Conservation (phyloP, 2,329 filamentous ascomycete species). For the Monosporascus cannonballus region DNA sequence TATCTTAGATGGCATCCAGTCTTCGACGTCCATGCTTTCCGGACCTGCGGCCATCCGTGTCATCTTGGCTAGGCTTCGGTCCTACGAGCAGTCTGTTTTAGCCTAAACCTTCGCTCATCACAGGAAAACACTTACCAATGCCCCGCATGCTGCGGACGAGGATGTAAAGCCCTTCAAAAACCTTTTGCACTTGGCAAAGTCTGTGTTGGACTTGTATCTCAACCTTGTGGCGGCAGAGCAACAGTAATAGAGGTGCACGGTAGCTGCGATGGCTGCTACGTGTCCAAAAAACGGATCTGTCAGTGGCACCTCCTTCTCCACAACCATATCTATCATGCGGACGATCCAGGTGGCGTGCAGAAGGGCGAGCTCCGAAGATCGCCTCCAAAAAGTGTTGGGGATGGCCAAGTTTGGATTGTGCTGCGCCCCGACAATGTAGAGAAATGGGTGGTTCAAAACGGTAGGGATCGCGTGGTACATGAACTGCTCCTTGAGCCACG, state of each 20-base stretch:
- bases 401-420: conserved; percentile 46
- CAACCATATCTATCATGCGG: conserved; percentile 47
- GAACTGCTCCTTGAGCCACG: conserved; percentile 48
- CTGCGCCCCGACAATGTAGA: conserved; percentile 46
- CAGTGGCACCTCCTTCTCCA: conserved; percentile 41
- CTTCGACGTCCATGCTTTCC: conserved; percentile 40
- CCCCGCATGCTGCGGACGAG: conserved; percentile 39
- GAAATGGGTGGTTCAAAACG: conserved; percentile 46
- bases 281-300: conserved; percentile 48
- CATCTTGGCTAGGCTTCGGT: conserved; percentile 41
- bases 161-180: conserved; percentile 43
- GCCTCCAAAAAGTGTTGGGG: conserved; percentile 48
- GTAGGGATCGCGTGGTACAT: conserved; percentile 46
- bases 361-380: conserved; percentile 44
- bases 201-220: conserved; percentile 45
- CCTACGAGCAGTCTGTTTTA: conserved; percentile 24
- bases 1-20: conserved; percentile 47
- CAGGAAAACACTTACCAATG: conserved; percentile 30
- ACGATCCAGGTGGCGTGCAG: conserved; percentile 49
- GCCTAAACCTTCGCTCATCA: background rate
- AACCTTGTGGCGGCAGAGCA: conserved; percentile 41
- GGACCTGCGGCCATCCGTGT: conserved; percentile 42
- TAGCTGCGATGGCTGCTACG: conserved; percentile 44
- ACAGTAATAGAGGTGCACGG: conserved; percentile 48
- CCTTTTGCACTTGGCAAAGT: conserved; percentile 43